A percentile compares a stretch with the other conserved stretches of the same genome.
These are phyloP conservation scores for Globisporangium irregulare DNA, from an alignment of 352 stramenopile genomes.

Conservation along the genomic window DNA sequence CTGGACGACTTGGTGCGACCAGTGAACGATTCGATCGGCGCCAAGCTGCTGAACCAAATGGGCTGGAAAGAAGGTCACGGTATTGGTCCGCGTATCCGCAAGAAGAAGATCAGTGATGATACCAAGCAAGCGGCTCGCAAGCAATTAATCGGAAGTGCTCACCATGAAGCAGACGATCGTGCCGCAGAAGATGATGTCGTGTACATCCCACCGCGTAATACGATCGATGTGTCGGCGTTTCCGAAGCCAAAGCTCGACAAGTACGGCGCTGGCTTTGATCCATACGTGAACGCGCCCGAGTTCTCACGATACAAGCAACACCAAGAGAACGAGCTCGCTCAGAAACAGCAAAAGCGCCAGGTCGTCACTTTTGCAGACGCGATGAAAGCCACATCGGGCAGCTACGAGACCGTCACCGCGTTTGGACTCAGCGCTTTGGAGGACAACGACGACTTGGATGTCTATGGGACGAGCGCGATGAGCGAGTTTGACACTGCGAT, in stretches of 20 bases:
- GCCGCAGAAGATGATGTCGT: constrained; percentile 39
- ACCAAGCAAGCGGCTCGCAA: background rate
- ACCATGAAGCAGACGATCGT: constrained; percentile 13
- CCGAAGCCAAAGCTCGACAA: constrained; percentile 69
- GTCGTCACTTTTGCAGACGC: constrained; percentile 77
- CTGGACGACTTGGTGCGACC: constrained; percentile 75
- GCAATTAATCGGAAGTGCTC: background rate
- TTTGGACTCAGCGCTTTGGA: constrained; percentile 79
- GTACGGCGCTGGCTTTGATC: constrained; percentile 78
- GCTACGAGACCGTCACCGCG: constrained; percentile 33
- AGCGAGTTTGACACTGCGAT: constrained; percentile 67
- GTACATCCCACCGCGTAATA: constrained; percentile 55
- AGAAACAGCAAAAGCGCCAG: constrained; percentile 33
- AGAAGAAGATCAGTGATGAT: constrained; percentile 33
- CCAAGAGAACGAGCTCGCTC: constrained; percentile 20
- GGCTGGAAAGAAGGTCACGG: constrained; percentile 91
- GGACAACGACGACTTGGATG: constrained; percentile 82
- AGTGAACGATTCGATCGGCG: constrained; percentile 77
- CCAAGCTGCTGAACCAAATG: constrained; percentile 80
- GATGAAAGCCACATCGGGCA: constrained; percentile 39
- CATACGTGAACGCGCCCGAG: constrained; percentile 69
- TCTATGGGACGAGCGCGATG: constrained; percentile 70
- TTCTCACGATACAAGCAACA: constrained; percentile 56
- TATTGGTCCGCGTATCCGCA: constrained; percentile 70
- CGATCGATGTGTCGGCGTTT: constrained; percentile 52